phyloP scores from a whole-genome alignment of 2,329 filamentous ascomycete species.

The Paecilomyces dactylethromorphus region DNA sequence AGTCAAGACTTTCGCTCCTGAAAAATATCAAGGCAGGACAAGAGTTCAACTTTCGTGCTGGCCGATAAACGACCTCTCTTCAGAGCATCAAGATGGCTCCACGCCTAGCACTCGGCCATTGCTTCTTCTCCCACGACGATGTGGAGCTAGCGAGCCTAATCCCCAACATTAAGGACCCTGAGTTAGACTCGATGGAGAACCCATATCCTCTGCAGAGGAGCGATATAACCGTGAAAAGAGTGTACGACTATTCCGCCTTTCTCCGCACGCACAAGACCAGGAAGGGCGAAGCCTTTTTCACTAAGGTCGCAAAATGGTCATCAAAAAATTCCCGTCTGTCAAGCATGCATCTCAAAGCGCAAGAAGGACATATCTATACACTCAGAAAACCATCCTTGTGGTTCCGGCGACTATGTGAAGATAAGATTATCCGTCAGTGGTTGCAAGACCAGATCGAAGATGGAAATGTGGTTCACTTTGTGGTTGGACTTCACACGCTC shows the following conservation, averaged over 20 bases:
- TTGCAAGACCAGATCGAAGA: slow-evolving; percentile 1
- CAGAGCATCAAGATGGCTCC: background rate
- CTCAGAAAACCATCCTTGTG: background rate
- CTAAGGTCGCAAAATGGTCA: background rate
- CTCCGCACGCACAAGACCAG: background rate
- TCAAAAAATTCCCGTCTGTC: background rate
- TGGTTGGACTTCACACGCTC: background rate
- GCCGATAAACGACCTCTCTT: background rate
- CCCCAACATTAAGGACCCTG: slow-evolving; percentile 1
- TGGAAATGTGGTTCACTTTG: background rate
- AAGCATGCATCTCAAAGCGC: background rate
- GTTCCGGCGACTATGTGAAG: background rate
- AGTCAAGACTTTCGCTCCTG: background rate
- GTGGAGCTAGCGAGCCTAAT: slow-evolving; percentile 1
- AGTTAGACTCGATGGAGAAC: background rate
- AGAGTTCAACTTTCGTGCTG: background rate
- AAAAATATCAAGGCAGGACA: background rate
- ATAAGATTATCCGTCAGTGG: background rate
- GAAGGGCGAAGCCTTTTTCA: background rate
- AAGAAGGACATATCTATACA: background rate
- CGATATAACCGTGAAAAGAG: background rate
- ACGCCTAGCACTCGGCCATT: background rate
- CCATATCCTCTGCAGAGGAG: background rate
- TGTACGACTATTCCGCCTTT: background rate
- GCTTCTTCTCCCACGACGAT: slow-evolving; percentile 1